Conservation (phyloP, 1,284 basidiomycete genomes). For the Baeospora myosura region DNA sequence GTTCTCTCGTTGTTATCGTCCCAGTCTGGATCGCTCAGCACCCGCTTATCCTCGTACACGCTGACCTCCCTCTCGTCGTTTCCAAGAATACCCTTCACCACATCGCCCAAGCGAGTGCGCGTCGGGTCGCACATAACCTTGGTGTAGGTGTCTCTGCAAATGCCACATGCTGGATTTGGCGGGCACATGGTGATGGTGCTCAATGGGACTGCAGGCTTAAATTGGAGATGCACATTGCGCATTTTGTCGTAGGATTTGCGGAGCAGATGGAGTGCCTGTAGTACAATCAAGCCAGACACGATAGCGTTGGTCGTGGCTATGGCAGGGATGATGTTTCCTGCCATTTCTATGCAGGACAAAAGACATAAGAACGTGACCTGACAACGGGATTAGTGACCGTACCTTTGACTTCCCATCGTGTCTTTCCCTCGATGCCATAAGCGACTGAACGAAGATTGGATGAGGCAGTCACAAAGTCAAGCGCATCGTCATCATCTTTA, state of each 20-base stretch:
- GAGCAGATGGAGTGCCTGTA: constrained; percentile 85
- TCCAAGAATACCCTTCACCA: constrained; percentile 64
- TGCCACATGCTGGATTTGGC: constrained; percentile 72
- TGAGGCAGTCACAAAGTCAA: constrained; percentile 93
- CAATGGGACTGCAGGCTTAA: constrained; percentile 69
- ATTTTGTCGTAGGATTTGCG: constrained; percentile 50
- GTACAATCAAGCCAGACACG: constrained; percentile 88
- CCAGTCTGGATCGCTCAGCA: constrained; percentile 85
- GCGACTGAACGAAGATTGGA: constrained; percentile 89
- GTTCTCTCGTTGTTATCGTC: constrained; percentile 76
- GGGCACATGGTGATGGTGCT: constrained; percentile 54
- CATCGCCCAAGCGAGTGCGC: constrained; percentile 60
- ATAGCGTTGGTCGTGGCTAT: constrained; percentile 99
- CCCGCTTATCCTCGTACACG: constrained; percentile 78
- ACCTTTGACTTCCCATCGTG: constrained; percentile 96
- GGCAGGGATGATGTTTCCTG: constrained; percentile 98
- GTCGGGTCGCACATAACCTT: constrained; percentile 64
- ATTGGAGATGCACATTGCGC: constrained; percentile 69
- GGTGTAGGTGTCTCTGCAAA: constrained; percentile 84
- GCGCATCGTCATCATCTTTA: constrained; percentile 95
- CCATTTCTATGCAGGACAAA: constrained; percentile 71
- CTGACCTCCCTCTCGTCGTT: constrained; percentile 61
- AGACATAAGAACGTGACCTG: constrained; percentile 1
- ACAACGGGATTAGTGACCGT: not conserved
- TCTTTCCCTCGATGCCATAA: constrained; percentile 85